Base-by-base conservation (phyloP, 1,284 basidiomycete species). In the Cryptococcus wingfieldii region DNA sequence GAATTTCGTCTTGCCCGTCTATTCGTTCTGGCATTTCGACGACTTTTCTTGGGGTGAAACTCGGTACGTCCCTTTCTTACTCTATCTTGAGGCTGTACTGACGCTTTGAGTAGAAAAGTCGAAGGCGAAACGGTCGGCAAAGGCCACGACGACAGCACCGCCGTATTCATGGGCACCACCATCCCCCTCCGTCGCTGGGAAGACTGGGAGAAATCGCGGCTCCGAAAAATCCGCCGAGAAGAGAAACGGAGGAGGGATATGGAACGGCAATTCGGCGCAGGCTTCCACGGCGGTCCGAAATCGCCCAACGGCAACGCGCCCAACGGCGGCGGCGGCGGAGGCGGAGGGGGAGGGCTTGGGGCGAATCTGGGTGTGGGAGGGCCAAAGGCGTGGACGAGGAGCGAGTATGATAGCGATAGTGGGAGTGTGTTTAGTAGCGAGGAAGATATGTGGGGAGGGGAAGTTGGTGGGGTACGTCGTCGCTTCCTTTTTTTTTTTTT, bases 11-110 rank as follows among this genome's bases (percentile, higher is more conserved):
- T 81, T 97, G 3, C 95, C 94, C 6, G 80, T 94, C 5, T 97
- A 97, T 77, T 89, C 94, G 27, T 98, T 98, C 77, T 98, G 94
- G 94, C 94, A 98, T 79, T 98, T 98, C 77, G 96, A 98, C 69
- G 96, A 98, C 77, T 76, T 76, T 54, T 94, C 91, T 38, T 98
- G 95, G 95, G 95, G 95, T 69, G 91, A 97, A 78, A 98, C 95
- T 27, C 84, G 90, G 90, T 89, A 70, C 58, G 59, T 19, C 52
- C 25, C 31, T 25, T 28, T 18, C 16, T 3, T 83, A 78, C 14
- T 34, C 48, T 56, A 54, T n/a, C 50, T 16, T 51, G 41, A 12
- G 44, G 56, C 6, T 12, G 23, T 51, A 46, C 13, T 18, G 38
- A 18, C 12, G 16, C 23, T 52, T 10, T 28, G 16, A 46, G 91